A percentile compares a stretch with the other conserved stretches of the same genome.
Evolutionary conservation across 257 asterid species (phyloP).

Genomic region (Penstemon davidsonii): DNA sequence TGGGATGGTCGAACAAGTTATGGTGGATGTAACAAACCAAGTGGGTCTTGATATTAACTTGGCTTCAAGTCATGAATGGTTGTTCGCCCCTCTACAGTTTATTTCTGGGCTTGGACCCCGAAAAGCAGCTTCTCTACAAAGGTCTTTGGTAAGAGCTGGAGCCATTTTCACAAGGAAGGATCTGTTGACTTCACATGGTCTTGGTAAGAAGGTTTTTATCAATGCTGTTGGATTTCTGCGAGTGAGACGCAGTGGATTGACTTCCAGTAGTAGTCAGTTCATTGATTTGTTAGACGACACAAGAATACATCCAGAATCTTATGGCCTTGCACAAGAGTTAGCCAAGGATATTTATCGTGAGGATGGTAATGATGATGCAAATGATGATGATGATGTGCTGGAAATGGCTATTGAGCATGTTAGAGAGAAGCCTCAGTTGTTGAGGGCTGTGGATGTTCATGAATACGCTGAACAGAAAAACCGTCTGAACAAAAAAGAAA

Average conservation of each 20-base stretch:
- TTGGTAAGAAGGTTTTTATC: constrained; percentile 83
- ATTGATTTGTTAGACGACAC: constrained; percentile 92
- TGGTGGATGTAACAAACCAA: constrained; percentile 93
- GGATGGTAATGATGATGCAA: constrained; percentile 69
- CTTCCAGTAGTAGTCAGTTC: constrained; percentile 80
- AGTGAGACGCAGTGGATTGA: constrained; percentile 82
- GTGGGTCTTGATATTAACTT: constrained; percentile 83
- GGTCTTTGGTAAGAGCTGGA: constrained; percentile 81
- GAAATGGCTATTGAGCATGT: constrained; percentile 97
- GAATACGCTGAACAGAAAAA: constrained; percentile 70
- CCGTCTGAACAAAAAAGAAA: constrained; percentile 65
- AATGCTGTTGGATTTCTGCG: constrained; percentile 95
- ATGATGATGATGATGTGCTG: constrained; percentile 82
- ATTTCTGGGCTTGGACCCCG: constrained; percentile 95
- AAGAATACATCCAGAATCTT: constrained; percentile 93
- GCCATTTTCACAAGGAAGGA: constrained; percentile 88
- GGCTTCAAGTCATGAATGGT: constrained; percentile 85
- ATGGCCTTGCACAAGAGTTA: constrained; percentile 79
- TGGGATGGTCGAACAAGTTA: constrained; percentile 78
- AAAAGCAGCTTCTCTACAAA: constrained; percentile 87
- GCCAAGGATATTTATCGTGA: constrained; percentile 88
- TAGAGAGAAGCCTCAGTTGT: constrained; percentile 76
- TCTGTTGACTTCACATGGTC: constrained; percentile 74
- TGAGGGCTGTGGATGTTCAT: constrained; percentile 64
- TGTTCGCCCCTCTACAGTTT: constrained; percentile 90